Evolutionary conservation across 225 moss, liverwort and hornwort species (phyloP), one percentile per base, ranked within the genome.

Genomic region (Ulota crispa): DNA sequence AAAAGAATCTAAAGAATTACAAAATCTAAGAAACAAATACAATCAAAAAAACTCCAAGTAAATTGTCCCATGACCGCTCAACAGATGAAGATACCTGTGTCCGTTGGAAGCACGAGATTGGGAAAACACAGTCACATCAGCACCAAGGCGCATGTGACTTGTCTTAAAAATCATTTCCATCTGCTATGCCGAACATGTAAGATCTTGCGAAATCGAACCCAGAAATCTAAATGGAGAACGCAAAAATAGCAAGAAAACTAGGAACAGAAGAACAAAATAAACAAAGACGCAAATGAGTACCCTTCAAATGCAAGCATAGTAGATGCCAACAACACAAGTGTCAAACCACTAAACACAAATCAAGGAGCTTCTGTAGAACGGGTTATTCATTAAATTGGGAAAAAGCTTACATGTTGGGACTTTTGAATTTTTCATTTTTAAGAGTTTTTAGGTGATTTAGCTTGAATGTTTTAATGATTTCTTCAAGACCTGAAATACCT

Each of bases 161-260:
- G 92, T 92, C 50, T 92, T 94, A 64, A 94, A 94, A 94, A 6
- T 92, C 93, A n/a, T n/a, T n/a, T n/a, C n/a, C n/a, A n/a, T n/a
- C n/a, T n/a, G n/a, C n/a, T n/a, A n/a, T n/a, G n/a, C n/a, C n/a
- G n/a, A n/a, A n/a, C n/a, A n/a, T n/a, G n/a, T n/a, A n/a, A n/a
- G n/a, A n/a, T n/a, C n/a, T n/a, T n/a, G n/a, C n/a, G n/a, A n/a
- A n/a, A n/a, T n/a, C n/a, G n/a, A n/a, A n/a, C n/a, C n/a, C n/a
- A n/a, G n/a, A n/a, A n/a, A n/a, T n/a, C n/a, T n/a, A n/a, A n/a
- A n/a, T n/a, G n/a, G n/a, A n/a, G n/a, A n/a, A n/a, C n/a, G n/a
- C n/a, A n/a, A n/a, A n/a, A 53, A 34, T 24, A 45, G 53, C 65
- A 77, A 77, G 77, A 77, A 65, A 54, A 53, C 32, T 66, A 77